Percentiles rank a stretch among this genome's conserved stretches.
These are phyloP conservation scores for Bipolaris gigantea DNA, from an alignment of 2,329 filamentous ascomycete species.

Conservation along the genomic window DNA sequence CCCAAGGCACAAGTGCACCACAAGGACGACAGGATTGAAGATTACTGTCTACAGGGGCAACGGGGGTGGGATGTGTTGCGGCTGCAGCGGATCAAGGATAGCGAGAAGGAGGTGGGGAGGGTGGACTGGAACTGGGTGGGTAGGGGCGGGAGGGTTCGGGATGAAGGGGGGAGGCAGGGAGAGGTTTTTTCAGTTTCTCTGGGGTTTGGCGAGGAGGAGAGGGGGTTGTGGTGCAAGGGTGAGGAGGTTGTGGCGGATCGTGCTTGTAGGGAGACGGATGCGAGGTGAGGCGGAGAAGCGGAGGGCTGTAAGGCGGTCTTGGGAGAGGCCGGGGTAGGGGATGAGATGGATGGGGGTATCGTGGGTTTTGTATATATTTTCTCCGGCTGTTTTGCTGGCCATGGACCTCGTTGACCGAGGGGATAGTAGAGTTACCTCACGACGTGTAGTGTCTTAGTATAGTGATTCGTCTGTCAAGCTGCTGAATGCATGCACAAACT, in stretches of 20 bases:
- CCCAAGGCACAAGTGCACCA: background rate
- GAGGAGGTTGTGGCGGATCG: too few relatives aligned
- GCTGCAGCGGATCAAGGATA: background rate
- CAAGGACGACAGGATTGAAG: background rate
- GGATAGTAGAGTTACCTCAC: too few relatives aligned
- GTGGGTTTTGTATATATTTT: too few relatives aligned
- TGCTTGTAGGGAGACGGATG: background rate
- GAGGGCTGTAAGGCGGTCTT: too few relatives aligned
- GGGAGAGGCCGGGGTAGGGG: too few relatives aligned
- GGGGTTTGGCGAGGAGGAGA: too few relatives aligned
- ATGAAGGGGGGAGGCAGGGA: background rate
- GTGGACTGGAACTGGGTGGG: conserved; percentile 1
- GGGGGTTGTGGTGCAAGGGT: background rate
- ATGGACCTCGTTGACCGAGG: too few relatives aligned
- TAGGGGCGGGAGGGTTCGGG: background rate
- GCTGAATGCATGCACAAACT: too few relatives aligned
- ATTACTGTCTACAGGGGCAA: background rate
- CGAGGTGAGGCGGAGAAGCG: background rate
- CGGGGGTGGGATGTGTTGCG: background rate
- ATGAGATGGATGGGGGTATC: too few relatives aligned
- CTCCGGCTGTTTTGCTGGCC: too few relatives aligned
- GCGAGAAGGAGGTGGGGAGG: background rate
- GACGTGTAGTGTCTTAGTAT: too few relatives aligned
- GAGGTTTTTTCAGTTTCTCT: background rate
- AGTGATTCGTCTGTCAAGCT: too few relatives aligned